Evolutionary conservation across 371 early-diverging fungal species (phyloP), one percentile per base, ranked within the genome.

Genomic region (Parasitella parasitica): DNA sequence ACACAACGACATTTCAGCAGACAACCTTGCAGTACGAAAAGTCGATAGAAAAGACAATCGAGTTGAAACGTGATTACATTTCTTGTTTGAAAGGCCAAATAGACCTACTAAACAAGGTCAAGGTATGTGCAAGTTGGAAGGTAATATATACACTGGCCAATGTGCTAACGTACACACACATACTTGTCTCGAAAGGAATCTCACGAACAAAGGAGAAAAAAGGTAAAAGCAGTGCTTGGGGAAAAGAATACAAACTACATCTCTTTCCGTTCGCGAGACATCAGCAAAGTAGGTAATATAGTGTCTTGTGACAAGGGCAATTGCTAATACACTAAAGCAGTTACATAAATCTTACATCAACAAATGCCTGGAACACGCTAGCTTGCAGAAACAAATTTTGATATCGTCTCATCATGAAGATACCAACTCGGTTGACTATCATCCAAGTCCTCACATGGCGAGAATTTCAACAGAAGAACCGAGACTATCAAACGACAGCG

Each of bases 291-390:
- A 72, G 57, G 20, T n/a, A 3, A 32, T 28, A 32, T 16, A 0
- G 3, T 28, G 8, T 8, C 20, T 2, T 39, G 32, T 20, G 7
- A 35, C 18, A 13, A 57, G 26, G 5, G 11, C 15, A 13, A n/a
- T 13, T 27, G 41, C 8, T 3, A 16, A 16, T 12, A 16, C 18
- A 15, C n/a, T n/a, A n/a, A n/a, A n/a, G n/a, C 39, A 86, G 85
- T 68, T 81, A 27, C 81, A 78, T 35, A 80, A 71, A 60, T 53
- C 66, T 0, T 86, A 86, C 56, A 69, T 57, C 9, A 66, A 62
- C 59, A 77, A 68, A 73, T 75, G 69, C 51, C 55, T 72, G 59
- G 73, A 78, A 61, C 58, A 73, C 49, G 63, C 77, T 4, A 71
- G 63, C 48, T 59, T 73, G 4, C 80, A 78, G 15, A 69, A 73